Evolutionary conservation across 106 monocot species (phyloP).

Genomic region (Allium cepa): DNA sequence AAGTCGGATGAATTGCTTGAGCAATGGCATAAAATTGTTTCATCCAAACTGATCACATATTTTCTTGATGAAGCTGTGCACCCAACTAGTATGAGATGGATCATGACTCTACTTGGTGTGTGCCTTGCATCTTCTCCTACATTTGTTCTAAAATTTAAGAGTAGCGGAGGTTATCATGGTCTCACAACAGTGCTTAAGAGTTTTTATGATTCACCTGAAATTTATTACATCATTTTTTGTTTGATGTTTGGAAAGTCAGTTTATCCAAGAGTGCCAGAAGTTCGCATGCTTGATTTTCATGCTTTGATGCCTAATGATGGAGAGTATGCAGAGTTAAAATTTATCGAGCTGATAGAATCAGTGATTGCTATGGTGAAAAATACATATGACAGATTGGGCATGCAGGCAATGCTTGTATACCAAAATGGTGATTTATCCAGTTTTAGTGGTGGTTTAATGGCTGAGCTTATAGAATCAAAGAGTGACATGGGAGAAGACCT

Average conservation of each 20-base stretch:
- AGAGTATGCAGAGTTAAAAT: constrained; percentile 72
- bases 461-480: constrained; percentile 71
- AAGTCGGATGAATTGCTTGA: constrained; percentile 84
- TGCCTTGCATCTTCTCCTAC: constrained; percentile 89
- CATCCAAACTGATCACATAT: constrained; percentile 87
- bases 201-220: constrained; percentile 97
- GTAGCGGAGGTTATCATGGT: constrained; percentile 78
- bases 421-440: constrained; percentile 44
- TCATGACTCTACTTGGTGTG: constrained; percentile 97
- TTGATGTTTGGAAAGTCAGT: constrained; percentile 91
- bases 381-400: constrained; percentile 89
- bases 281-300: constrained; percentile 95
- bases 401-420: constrained; percentile 23
- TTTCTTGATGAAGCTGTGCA: constrained; percentile 99
- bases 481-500: constrained; percentile 64
- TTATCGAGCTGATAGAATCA: constrained; percentile 88
- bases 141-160: constrained; percentile 77
- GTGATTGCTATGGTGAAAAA: constrained; percentile 85
- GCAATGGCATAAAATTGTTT: constrained; percentile 99
- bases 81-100: constrained; percentile 99
- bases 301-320: constrained; percentile 90
- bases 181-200: constrained; percentile 77
- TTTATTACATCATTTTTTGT: constrained; percentile 96
- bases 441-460: constrained; percentile 51
- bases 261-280: constrained; percentile 94